Conservation (phyloP, 495 filamentous ascomycete species). For the Hapsidospora chrysogenum region DNA sequence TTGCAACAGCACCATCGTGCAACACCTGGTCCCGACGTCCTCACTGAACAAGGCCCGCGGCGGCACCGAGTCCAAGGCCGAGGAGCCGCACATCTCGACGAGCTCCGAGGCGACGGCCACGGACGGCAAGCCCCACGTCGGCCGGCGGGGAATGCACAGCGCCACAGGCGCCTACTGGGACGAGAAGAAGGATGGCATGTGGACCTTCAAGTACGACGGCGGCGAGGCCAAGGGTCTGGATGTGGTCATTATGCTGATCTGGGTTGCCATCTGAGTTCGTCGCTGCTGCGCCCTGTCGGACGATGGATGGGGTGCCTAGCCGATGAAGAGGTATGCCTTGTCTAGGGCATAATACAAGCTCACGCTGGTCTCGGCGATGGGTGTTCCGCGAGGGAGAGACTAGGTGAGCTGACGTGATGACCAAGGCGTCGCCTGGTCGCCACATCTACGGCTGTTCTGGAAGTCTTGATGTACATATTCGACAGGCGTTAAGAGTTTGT, state of each 20-base stretch:
- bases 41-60: conserved; percentile 33
- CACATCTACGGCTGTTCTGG: no score
- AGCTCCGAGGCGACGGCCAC: conserved; percentile 18
- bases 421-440: no score
- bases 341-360: no score
- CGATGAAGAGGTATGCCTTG: no score
- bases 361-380: no score
- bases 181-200: conserved; percentile 93
- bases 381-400: no score
- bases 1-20: conserved; percentile 95
- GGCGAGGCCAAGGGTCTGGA: conserved; percentile 75
- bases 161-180: conserved; percentile 95
- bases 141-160: conserved; percentile 88
- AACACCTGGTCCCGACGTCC: conserved; percentile 51
- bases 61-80: conserved; percentile 16
- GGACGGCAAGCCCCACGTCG: conserved; percentile 43
- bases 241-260: conserved; percentile 80
- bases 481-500: no score
- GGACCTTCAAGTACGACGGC: conserved; percentile 87
- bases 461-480: no score
- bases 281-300: no score
- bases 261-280: conserved; percentile 67
- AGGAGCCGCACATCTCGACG: conserved; percentile 17
- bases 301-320: no score
- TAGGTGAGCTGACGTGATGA: no score